A percentile compares a stretch with the other conserved stretches of the same genome.
phyloP scores from a whole-genome alignment of 495 filamentous ascomycete species.

The Xylaria bambusicola region DNA sequence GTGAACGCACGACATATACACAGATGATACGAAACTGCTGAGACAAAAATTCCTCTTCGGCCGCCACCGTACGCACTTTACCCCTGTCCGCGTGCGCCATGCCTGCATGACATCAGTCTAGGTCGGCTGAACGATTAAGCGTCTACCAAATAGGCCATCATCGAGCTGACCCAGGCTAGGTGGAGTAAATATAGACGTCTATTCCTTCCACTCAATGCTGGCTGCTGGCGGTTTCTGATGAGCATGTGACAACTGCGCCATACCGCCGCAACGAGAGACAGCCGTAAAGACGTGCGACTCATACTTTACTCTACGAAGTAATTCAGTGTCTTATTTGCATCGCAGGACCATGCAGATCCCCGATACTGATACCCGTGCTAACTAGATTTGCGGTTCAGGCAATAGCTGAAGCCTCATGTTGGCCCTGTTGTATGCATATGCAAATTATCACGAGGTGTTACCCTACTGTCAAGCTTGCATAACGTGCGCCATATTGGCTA shows the following conservation, averaged over 20 bases:
- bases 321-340: not conserved
- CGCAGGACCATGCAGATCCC: not conserved
- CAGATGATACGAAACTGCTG: not conserved
- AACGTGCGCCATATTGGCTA: not conserved
- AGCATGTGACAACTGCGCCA: too few species aligned
- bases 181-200: too few species aligned
- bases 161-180: too few species aligned
- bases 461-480: not conserved
- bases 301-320: too few species aligned
- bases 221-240: too few species aligned
- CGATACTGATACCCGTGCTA: not conserved
- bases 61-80: slow-evolving; percentile 1
- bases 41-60: not conserved
- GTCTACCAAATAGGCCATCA: too few species aligned
- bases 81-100: not conserved
- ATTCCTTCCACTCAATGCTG: too few species aligned
- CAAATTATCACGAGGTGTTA: not conserved
- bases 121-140: not conserved
- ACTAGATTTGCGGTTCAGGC: not conserved
- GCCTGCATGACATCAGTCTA: not conserved
- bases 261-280: too few species aligned
- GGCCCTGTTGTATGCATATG: not conserved
- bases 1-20: not conserved
- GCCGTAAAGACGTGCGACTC: too few species aligned
- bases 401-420: not conserved